Evolutionary conservation across 2,329 filamentous ascomycete genomes (phyloP).

Genomic region (Neonectria ditissima): DNA sequence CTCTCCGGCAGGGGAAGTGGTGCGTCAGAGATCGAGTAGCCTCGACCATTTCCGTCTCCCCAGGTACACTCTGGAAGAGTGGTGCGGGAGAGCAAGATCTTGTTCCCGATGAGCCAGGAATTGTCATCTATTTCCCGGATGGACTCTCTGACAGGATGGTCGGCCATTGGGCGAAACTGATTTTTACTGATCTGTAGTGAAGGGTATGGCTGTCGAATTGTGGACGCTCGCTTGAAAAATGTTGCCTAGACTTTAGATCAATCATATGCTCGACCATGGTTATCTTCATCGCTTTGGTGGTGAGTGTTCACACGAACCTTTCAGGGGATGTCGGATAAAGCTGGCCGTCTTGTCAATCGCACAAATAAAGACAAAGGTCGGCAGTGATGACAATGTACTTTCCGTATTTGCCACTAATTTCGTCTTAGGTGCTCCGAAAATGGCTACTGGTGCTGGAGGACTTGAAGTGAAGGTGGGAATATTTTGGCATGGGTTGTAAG

Average conservation of each 20-base stretch:
- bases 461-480: constrained; percentile 2
- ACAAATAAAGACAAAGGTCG: background rate
- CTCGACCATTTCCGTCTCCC: background rate
- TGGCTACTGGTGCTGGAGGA: constrained; percentile 2
- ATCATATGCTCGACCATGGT: constrained; percentile 7
- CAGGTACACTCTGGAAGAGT: background rate
- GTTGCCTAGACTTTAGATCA: constrained; percentile 4
- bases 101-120: background rate
- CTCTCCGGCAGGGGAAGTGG: background rate
- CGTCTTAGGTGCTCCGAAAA: constrained; percentile 1
- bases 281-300: constrained; percentile 3
- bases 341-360: background rate
- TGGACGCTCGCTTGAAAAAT: too few relatives aligned
- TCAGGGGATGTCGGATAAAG: constrained; percentile 4
- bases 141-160: constrained; percentile 16
- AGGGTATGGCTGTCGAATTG: constrained; percentile 2
- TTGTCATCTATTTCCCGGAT: constrained; percentile 25
- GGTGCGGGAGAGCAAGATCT: background rate
- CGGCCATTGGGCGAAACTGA: constrained; percentile 1
- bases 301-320: constrained; percentile 3
- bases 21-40: background rate
- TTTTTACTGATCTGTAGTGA: background rate
- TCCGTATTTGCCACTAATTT: background rate
- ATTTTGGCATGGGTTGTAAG: background rate
- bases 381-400: background rate